Percentiles rank a stretch among this genome's conserved stretches.
These are phyloP conservation scores for Vitis hybrid DNA, from an alignment of 177 flowering plant genomes.

Conservation along the genomic window DNA sequence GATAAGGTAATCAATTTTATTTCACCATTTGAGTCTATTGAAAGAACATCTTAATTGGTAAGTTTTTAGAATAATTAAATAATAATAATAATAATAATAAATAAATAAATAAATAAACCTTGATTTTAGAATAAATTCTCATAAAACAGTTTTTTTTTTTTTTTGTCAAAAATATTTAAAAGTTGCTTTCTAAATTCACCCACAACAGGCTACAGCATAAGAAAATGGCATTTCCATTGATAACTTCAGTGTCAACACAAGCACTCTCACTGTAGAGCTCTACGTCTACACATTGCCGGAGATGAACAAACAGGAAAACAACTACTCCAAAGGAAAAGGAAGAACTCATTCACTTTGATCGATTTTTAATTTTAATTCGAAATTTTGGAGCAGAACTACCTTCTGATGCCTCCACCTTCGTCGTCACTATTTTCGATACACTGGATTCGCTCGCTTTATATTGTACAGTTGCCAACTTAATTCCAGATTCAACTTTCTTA, in stretches of 20 bases:
- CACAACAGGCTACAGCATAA: too few species aligned
- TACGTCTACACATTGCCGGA: neutral
- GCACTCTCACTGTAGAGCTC: neutral
- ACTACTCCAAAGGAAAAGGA: neutral
- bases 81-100: too few species aligned
- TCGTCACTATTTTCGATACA: slow-evolving; percentile 13
- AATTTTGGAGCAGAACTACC: slow-evolving; percentile 42
- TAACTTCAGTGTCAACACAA: neutral
- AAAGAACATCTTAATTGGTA: too few species aligned
- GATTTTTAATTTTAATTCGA: slow-evolving; percentile 41
- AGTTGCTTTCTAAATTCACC: too few species aligned
- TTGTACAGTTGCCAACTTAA: slow-evolving; percentile 12
- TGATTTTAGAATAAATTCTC: too few species aligned
- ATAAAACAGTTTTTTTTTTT: too few species aligned
- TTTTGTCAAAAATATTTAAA: too few species aligned
- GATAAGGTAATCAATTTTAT: too few species aligned
- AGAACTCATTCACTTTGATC: neutral
- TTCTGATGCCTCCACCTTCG: slow-evolving; percentile 26
- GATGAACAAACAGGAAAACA: neutral
- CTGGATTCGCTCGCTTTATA: slow-evolving; percentile 27
- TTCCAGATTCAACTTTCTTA: slow-evolving; percentile 13
- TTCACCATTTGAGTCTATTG: too few species aligned
- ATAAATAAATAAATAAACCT: too few species aligned
- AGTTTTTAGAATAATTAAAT: too few species aligned
- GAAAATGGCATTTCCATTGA: neutral